Evolutionary conservation across 345 rosid genomes (phyloP).

Genomic region (Streptanthus diversifolius): DNA sequence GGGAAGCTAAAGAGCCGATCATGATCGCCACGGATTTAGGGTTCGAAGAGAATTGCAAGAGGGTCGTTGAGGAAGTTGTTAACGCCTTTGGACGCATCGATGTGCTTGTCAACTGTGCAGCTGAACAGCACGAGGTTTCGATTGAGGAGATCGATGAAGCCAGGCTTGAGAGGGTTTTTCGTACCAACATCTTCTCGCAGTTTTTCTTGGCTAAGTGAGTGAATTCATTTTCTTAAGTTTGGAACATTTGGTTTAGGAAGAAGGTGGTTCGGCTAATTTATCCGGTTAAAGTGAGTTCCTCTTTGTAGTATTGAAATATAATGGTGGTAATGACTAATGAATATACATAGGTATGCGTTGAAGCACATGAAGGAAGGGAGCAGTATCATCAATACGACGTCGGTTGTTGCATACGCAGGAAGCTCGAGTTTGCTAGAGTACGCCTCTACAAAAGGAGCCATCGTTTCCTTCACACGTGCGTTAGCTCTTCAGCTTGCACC

Average conservation of each 20-base stretch:
- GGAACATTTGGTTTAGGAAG: too few relatives aligned
- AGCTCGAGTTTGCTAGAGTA: constrained; percentile 52
- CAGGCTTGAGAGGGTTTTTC: constrained; percentile 64
- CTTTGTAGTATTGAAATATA: too few relatives aligned
- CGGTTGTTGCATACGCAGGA: constrained; percentile 68
- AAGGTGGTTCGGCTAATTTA: too few relatives aligned
- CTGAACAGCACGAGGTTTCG: constrained; percentile 51
- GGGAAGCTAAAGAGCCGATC: constrained; percentile 58
- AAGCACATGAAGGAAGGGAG: constrained; percentile 58
- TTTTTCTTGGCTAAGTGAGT: constrained; percentile 53
- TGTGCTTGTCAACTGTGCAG: constrained; percentile 63
- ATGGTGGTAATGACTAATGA: not conserved
- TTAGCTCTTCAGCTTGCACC: constrained; percentile 63
- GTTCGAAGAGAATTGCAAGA: constrained; percentile 62
- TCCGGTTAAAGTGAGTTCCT: too few relatives aligned
- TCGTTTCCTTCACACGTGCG: constrained; percentile 69
- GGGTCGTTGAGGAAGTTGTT: constrained; percentile 57
- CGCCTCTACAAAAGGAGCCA: constrained; percentile 71
- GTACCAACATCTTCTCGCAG: constrained; percentile 65
- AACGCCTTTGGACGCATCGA: constrained; percentile 60
- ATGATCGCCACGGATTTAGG: constrained; percentile 58
- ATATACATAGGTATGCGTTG: not conserved
- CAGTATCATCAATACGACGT: constrained; percentile 67
- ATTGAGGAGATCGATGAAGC: constrained; percentile 69
- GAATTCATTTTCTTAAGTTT: too few relatives aligned